Evolutionary conservation across 2,329 filamentous ascomycete species (phyloP).

Genomic region (Beauveria caledonica): DNA sequence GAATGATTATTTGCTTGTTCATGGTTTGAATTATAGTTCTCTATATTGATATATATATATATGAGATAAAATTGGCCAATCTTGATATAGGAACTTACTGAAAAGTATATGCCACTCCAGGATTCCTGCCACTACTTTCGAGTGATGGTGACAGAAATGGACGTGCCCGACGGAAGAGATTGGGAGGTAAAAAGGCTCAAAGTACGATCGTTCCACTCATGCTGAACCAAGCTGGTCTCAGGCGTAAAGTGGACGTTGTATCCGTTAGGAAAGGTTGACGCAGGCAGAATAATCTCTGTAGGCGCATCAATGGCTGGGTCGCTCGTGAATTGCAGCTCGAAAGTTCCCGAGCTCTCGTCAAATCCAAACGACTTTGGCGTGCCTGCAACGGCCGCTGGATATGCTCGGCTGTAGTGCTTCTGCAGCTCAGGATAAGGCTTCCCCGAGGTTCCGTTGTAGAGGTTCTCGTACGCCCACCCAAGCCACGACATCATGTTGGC

Average conservation of each 20-base stretch:
- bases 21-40: too few species aligned
- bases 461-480: conserved; percentile 17
- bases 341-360: conserved; percentile 8
- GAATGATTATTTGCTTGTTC: too few species aligned
- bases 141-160: conserved; percentile 10
- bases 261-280: conserved; percentile 12
- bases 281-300: conserved; percentile 15
- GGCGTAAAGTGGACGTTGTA: conserved; percentile 12
- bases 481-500: conserved; percentile 16
- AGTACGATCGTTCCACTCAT: conserved; percentile 10
- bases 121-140: background rate
- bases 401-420: conserved; percentile 15
- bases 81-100: background rate
- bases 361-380: conserved; percentile 13
- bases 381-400: conserved; percentile 15
- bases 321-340: conserved; percentile 12
- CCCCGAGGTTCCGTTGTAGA: conserved; percentile 14
- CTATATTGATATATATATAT: too few species aligned
- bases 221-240: conserved; percentile 7
- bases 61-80: background rate
- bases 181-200: conserved; percentile 13
- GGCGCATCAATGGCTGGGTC: conserved; percentile 12
- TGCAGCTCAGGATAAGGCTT: conserved; percentile 13
- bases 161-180: background rate
- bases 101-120: background rate